Percentiles rank a stretch among this genome's conserved stretches.
Evolutionary conservation across 495 filamentous ascomycete genomes (phyloP).

Genomic region (Daldinia grandis): DNA sequence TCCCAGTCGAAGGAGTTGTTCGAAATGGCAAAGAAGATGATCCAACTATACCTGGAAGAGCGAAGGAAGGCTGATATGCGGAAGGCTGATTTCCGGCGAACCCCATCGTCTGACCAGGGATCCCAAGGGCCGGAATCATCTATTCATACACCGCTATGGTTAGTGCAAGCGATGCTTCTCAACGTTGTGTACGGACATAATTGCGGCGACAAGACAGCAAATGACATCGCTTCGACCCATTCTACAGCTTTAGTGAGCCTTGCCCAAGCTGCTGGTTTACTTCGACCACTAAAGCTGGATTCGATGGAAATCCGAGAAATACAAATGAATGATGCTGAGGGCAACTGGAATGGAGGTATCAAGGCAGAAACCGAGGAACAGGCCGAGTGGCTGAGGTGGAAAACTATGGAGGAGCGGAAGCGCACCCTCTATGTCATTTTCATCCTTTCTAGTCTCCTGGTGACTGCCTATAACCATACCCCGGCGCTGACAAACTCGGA

Average conservation of each 20-base stretch:
- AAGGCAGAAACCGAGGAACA: slow-evolving; percentile 71
- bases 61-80: slow-evolving; percentile 88
- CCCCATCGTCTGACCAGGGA: slow-evolving; percentile 57
- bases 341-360: slow-evolving; percentile 55
- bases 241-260: slow-evolving; percentile 91
- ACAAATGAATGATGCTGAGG: slow-evolving; percentile 57
- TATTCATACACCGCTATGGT: slow-evolving; percentile 88
- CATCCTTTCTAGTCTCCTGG: slow-evolving; percentile 86
- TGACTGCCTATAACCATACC: slow-evolving; percentile 90
- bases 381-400: slow-evolving; percentile 89
- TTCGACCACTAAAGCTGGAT: slow-evolving; percentile 62
- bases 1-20: slow-evolving; percentile 85
- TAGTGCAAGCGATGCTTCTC: slow-evolving; percentile 98
- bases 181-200: slow-evolving; percentile 97
- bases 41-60: slow-evolving; percentile 92
- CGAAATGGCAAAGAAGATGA: slow-evolving; percentile 93
- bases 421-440: slow-evolving; percentile 93
- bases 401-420: slow-evolving; percentile 87
- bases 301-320: slow-evolving; percentile 49
- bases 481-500: slow-evolving; percentile 95
- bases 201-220: slow-evolving; percentile 88
- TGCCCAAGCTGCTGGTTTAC: slow-evolving; percentile 83
- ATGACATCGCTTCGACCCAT: slow-evolving; percentile 91
- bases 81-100: slow-evolving; percentile 73
- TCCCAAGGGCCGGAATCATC: slow-evolving; percentile 68